Base-by-base conservation (phyloP, 805 yeast genomes). In the Candida quercuum region DNA sequence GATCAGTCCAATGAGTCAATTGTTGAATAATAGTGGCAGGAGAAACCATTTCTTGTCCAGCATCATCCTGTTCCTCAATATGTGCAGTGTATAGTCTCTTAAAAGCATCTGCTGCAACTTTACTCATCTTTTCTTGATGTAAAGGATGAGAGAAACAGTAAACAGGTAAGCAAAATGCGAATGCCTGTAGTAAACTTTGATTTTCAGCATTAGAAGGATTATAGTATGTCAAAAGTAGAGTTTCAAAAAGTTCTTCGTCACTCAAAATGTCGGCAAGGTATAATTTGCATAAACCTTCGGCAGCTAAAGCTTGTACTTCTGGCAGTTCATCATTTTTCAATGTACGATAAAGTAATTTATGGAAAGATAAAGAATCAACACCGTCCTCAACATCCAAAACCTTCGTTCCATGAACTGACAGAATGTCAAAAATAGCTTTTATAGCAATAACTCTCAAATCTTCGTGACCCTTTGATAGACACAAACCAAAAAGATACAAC, bases 161-260 rank as follows among this genome's bases (percentile, higher is more conserved):
- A 0, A 85, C 95, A 0, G 97, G 96, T 14, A 89, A 68, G 56
- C 95, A 88, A 52, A 86, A 89, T 9, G 93, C 76, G 41, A 89
- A 72, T 0, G 85, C 84, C 57, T 89, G 97, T 33, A 79, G 68
- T 43, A 89, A 64, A 13, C 78, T 74, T 39, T 75, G 81, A 48
- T 86, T 86, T 5, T 66, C 60, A 5, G 74, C 59, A 37, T 81
- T 80, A 4, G 64, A 58, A 0, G 93, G 88, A 37, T 82, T 78
- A 61, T 86, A 89, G 52, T 87, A 91, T 1, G 84, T 72, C 37
- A 85, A 59, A 4, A 88, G 61, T 38, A 89, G 66, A 0, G 84
- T 74, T 52, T 83, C 89, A 48, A 84, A 73, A 27, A 87, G 60
- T 39, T 81, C 86, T 40, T 75, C 80, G 51, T 83, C 88, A 6